Evolutionary conservation across 768 basidiomycete species (phyloP), one percentile per base, ranked within the genome.

Genomic region (Pluteus cervinus): DNA sequence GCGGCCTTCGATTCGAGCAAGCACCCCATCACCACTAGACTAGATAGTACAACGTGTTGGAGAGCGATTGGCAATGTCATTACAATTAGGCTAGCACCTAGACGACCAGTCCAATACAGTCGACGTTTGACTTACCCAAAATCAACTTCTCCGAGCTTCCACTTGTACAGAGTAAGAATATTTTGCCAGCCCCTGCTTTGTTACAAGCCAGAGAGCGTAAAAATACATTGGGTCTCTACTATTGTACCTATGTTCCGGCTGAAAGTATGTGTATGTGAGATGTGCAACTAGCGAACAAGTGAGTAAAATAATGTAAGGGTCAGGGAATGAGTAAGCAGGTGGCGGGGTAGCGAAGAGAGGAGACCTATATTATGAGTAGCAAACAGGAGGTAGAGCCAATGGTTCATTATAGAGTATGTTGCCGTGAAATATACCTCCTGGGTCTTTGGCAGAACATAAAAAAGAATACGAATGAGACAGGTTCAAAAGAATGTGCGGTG

Each of bases 1-100:
- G 93, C 50, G 92, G 93, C 30, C 73, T 94, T 37, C 86, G 82
- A 36, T 96, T 89, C 54, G 85, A 94, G 59, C 88, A 91, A 60
- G 80, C 74, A 15, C 83, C 75, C 28, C 82, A 89, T 54, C 80
- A 87, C 47, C 81, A 86, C 59, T 66, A 59, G 29, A 22, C 5
- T 17, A 24, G 36, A 39, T 32, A 41, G n/a, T n/a, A n/a, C n/a
- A n/a, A n/a, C n/a, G n/a, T n/a, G n/a, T n/a, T n/a, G n/a, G n/a
- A n/a, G n/a, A n/a, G n/a, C n/a, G n/a, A n/a, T n/a, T n/a, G n/a
- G n/a, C n/a, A n/a, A n/a, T n/a, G 16, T 36, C 20, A 24, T 34
- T 39, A 16, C 16, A 32, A 17, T 24, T 31, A 26, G 23, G 29
- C 38, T 39, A 30, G 29, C 30, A 38, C 24, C 25, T 15, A 38